phyloP scores from a whole-genome alignment of 2,329 filamentous ascomycete species.

The Diatrype stigma region DNA sequence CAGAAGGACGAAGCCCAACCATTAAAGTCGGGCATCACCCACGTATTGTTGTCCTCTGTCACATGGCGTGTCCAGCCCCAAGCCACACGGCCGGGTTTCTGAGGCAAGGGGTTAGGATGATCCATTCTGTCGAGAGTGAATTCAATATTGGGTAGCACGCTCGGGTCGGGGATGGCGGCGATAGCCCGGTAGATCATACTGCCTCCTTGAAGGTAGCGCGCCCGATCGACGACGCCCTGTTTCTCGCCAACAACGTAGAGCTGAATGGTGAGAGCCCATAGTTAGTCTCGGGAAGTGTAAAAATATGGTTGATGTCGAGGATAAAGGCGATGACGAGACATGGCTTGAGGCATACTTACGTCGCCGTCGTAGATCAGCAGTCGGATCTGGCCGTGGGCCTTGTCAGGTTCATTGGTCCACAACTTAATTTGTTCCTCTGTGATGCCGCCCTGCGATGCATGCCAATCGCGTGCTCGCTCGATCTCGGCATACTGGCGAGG shows the following conservation, averaged over 20 bases:
- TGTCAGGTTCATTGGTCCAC: conserved; percentile 15
- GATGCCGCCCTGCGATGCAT: conserved; percentile 5
- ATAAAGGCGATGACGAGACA: too few species aligned
- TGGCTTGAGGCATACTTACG: background rate
- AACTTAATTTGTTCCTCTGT: conserved; percentile 13
- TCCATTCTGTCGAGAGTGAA: conserved; percentile 46
- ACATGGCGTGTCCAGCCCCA: conserved; percentile 39
- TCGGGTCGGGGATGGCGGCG: conserved; percentile 30
- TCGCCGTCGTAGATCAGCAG: conserved; percentile 31
- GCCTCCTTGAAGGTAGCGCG: conserved; percentile 29
- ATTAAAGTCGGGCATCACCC: conserved; percentile 51
- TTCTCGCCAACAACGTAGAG: conserved; percentile 5
- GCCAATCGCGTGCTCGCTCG: conserved; percentile 12
- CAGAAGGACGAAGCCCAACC: conserved; percentile 48
- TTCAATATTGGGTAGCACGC: conserved; percentile 42
- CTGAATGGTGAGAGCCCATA: background rate
- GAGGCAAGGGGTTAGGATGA: conserved; percentile 24
- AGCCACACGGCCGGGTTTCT: conserved; percentile 20
- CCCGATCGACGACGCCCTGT: conserved; percentile 4
- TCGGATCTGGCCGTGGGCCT: conserved; percentile 24
- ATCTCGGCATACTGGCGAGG: conserved; percentile 22
- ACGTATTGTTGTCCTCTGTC: conserved; percentile 32
- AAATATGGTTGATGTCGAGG: too few species aligned
- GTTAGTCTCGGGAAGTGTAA: background rate
- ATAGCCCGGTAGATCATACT: conserved; percentile 44